A percentile compares a stretch with the other conserved stretches of the same genome.
Conservation (phyloP, 768 basidiomycete species). For the Lentinula detonsa region DNA sequence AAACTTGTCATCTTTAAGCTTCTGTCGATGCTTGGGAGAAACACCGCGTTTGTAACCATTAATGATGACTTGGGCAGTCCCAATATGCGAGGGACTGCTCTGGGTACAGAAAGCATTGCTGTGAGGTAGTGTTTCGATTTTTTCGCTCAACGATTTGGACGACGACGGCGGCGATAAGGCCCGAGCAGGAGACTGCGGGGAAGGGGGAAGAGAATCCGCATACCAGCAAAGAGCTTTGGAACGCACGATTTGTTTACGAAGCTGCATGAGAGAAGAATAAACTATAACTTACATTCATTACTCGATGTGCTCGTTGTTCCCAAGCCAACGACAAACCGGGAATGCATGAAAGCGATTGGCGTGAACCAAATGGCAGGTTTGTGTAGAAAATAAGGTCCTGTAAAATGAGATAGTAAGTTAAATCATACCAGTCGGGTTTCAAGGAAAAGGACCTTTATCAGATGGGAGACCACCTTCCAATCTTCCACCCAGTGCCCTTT, state of each 20-base stretch:
- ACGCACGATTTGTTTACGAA: neutral
- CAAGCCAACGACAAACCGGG: constrained; percentile 29
- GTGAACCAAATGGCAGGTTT: constrained; percentile 56
- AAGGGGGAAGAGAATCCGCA: constrained; percentile 31
- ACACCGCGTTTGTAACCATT: constrained; percentile 79
- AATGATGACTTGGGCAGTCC: constrained; percentile 58
- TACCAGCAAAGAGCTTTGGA: constrained; percentile 65
- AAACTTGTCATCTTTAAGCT: constrained; percentile 13
- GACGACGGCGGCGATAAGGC: neutral
- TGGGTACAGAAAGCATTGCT: neutral
- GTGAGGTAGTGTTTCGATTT: neutral
- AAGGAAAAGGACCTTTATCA: neutral
- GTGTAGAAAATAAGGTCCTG: constrained; percentile 38
- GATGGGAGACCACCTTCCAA: constrained; percentile 27
- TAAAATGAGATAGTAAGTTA: neutral
- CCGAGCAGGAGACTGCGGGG: constrained; percentile 19
- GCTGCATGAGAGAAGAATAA: neutral
- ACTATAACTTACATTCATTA: constrained; percentile 55
- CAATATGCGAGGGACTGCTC: neutral
- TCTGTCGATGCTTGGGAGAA: constrained; percentile 61
- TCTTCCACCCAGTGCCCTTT: constrained; percentile 59
- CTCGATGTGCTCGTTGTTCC: constrained; percentile 37
- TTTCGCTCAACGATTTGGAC: neutral
- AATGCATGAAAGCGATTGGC: constrained; percentile 50
- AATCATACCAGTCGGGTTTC: neutral